A percentile compares a stretch with the other conserved stretches of the same genome.
Evolutionary conservation across 805 yeast genomes (phyloP).

Genomic region (Teunomyces stri): DNA sequence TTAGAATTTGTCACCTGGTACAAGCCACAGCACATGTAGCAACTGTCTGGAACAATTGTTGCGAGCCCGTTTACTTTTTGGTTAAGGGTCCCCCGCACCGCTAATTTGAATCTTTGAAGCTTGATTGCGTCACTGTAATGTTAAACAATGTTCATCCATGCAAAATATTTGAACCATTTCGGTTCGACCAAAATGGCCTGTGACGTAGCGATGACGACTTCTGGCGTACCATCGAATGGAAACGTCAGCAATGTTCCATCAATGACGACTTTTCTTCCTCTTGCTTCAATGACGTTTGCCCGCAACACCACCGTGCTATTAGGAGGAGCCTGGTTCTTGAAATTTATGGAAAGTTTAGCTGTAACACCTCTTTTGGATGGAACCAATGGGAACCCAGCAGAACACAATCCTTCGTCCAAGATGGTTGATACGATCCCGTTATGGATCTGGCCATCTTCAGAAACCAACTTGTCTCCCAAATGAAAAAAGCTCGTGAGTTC

Average conservation of each 20-base stretch:
- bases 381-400: conserved; percentile 77
- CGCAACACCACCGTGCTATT: conserved; percentile 61
- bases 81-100: no score
- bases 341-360: conserved; percentile 67
- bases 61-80: no score
- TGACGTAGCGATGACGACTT: conserved; percentile 51
- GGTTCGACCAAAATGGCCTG: conserved; percentile 80
- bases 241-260: conserved; percentile 62
- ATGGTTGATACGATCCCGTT: conserved; percentile 78
- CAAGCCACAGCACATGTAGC: neutral
- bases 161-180: conserved; percentile 74
- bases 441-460: conserved; percentile 73
- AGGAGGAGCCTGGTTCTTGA: conserved; percentile 60
- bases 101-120: no score
- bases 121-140: no score
- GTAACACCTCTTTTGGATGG: conserved; percentile 90
- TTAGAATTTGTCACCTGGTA: neutral
- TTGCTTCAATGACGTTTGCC: conserved; percentile 61
- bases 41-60: neutral
- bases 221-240: conserved; percentile 22
- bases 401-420: conserved; percentile 80
- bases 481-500: conserved; percentile 66
- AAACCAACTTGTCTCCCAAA: conserved; percentile 62
- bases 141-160: conserved; percentile 26
- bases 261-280: conserved; percentile 82